Evolutionary conservation across 225 moss, liverwort and hornwort genomes (phyloP), one percentile per base, ranked within the genome.

Genomic region (Pseudoscleropodium purum): DNA sequence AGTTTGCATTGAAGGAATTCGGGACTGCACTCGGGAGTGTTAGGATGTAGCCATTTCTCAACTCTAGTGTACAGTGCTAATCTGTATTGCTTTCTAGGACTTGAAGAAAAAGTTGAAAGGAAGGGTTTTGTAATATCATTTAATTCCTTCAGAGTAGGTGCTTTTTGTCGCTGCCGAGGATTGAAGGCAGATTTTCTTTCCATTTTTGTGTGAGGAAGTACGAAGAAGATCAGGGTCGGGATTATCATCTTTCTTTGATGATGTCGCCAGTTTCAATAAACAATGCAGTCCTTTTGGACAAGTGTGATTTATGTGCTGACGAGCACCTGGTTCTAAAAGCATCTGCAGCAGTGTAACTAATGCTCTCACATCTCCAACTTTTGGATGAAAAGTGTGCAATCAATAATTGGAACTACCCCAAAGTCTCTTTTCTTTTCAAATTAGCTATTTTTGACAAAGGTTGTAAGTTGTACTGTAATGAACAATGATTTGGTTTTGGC

Each of bases 61-160:
- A 73, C 83, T 79, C 47, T 80, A 79, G 67, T 90, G 90, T 92
- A 92, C 89, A 86, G 84, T 90, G 89, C 66, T 66, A 52, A 81
- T 82, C 82, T 75, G 82, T 75, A 59, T 54, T 77, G 85, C 63
- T 57, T 56, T n/a, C 86, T 90, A 90, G 81, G 77, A 77, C 16
- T 88, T 49, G n/a, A 63, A 77, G 31, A 86, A 88, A 51, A 59
- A 66, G 74, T 86, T 79, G 57, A 57, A 65, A 72, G 62, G 64
- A 27, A 60, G 86, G 89, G 88, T 73, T 86, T 84, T 89, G 90
- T 92, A 91, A 66, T 66, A 75, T 84, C 79, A 90, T 79, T 79
- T 73, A 78, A 27, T 86, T 86, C 8, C 72, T 88, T 82, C 73
- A 59, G 86, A 88, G 57, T 41, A 83, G 86, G 79, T 86, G 66